Conservation (phyloP, 345 rosid genomes). For the Hibiscus syriacus region DNA sequence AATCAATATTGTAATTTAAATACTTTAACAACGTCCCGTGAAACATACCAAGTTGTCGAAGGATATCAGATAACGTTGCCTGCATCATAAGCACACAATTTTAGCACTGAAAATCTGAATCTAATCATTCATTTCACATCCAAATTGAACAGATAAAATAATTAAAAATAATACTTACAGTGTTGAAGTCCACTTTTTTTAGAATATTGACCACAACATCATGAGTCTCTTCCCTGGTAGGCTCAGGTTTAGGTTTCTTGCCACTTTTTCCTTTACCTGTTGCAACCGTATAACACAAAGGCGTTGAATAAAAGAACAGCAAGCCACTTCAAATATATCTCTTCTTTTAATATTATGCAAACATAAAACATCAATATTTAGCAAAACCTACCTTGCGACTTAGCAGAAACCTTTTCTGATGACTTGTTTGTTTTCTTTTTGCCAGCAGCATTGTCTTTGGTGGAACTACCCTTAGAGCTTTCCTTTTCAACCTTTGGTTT, state of each 20-base stretch:
- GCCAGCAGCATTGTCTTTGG: conserved; percentile 40
- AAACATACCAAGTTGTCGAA: conserved; percentile 64
- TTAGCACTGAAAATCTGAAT: neutral
- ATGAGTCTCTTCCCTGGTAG: conserved; percentile 84
- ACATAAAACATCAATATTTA: neutral
- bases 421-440: conserved; percentile 53
- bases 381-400: conserved; percentile 52
- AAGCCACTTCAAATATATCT: neutral
- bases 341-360: neutral
- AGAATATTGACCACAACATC: conserved; percentile 68
- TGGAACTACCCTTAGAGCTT: conserved; percentile 26
- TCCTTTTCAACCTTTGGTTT: conserved; percentile 51
- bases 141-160: neutral
- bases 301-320: neutral
- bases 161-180: conserved; percentile 40
- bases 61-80: conserved; percentile 91
- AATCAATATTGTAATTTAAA: neutral
- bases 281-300: conserved; percentile 11
- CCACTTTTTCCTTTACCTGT: conserved; percentile 53
- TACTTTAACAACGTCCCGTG: neutral
- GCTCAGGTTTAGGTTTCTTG: conserved; percentile 63
- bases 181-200: conserved; percentile 93
- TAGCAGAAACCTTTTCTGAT: conserved; percentile 38
- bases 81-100: conserved; percentile 27
- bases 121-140: neutral